These are phyloP conservation scores for Aspergillus neoniger DNA, from an alignment of 2,329 filamentous ascomycete species.

Conservation along the genomic window DNA sequence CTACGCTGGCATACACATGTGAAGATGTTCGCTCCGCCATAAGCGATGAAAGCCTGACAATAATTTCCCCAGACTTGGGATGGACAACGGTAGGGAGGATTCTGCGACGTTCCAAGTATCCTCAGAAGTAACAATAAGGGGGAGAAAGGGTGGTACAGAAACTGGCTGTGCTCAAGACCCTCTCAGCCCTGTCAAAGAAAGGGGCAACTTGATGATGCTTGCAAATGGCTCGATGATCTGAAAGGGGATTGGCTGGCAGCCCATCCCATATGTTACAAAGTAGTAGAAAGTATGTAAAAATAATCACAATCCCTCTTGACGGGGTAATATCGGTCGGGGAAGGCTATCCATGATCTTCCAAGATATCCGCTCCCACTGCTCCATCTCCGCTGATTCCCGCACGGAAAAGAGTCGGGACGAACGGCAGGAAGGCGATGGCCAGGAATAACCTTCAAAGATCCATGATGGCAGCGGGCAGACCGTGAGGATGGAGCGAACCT, in stretches of 20 bases:
- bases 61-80: neutral
- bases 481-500: neutral
- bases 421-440: neutral
- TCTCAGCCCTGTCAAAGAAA: conserved; percentile 2
- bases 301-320: neutral
- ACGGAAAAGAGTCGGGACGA: neutral
- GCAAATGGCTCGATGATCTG: neutral
- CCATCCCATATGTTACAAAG: neutral
- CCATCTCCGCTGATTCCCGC: neutral
- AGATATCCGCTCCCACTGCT: neutral
- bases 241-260: conserved; percentile 1
- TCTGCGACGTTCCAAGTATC: neutral
- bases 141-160: no score
- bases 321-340: neutral
- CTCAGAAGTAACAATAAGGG: neutral
- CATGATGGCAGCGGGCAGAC: neutral
- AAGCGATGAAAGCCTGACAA: conserved; percentile 1
- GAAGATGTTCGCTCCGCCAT: neutral
- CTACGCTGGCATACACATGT: conserved; percentile 6
- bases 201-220: neutral
- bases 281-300: neutral
- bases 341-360: neutral
- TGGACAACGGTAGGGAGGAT: neutral
- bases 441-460: neutral
- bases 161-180: neutral